phyloP scores from a whole-genome alignment of 2,329 filamentous ascomycete species.

The Aspergillus aculeatinus region DNA sequence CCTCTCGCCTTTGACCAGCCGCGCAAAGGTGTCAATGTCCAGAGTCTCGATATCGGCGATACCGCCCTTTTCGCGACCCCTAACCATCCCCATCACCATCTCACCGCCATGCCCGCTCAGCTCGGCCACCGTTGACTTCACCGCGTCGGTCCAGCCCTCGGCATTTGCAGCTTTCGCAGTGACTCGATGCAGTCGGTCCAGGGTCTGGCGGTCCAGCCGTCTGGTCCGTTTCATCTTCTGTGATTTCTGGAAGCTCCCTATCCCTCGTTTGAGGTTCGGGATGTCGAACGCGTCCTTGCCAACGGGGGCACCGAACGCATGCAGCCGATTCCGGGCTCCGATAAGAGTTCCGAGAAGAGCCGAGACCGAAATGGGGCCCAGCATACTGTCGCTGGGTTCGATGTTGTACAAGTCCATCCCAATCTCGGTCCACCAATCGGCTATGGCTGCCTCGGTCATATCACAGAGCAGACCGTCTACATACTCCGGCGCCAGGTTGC shows the following conservation, averaged over 20 bases:
- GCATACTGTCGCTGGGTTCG: conserved; percentile 86
- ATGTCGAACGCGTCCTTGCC: conserved; percentile 91
- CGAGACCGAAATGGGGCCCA: conserved; percentile 88
- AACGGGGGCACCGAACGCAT: conserved; percentile 79
- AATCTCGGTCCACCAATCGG: conserved; percentile 95
- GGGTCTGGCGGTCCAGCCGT: conserved; percentile 76
- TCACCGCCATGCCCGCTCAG: conserved; percentile 91
- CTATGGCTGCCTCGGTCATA: conserved; percentile 82
- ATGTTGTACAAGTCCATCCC: conserved; percentile 89
- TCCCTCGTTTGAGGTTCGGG: conserved; percentile 75
- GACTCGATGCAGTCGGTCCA: conserved; percentile 75
- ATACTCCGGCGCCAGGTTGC: conserved; percentile 81
- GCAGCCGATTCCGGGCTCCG: conserved; percentile 84
- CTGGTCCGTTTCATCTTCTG: conserved; percentile 77
- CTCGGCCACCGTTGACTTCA: conserved; percentile 93
- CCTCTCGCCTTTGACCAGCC: conserved; percentile 74
- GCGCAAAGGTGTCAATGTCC: conserved; percentile 80
- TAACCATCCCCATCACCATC: conserved; percentile 93
- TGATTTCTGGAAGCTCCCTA: conserved; percentile 85
- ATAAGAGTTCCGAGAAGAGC: conserved; percentile 83
- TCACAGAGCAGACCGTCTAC: conserved; percentile 92
- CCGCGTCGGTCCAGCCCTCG: conserved; percentile 86
- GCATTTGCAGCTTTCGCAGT: conserved; percentile 88
- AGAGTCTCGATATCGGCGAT: conserved; percentile 91
- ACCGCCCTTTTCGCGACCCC: conserved; percentile 78